These are phyloP conservation scores for Artomyces pyxidatus DNA, from an alignment of 768 basidiomycete genomes.

Conservation along the genomic window DNA sequence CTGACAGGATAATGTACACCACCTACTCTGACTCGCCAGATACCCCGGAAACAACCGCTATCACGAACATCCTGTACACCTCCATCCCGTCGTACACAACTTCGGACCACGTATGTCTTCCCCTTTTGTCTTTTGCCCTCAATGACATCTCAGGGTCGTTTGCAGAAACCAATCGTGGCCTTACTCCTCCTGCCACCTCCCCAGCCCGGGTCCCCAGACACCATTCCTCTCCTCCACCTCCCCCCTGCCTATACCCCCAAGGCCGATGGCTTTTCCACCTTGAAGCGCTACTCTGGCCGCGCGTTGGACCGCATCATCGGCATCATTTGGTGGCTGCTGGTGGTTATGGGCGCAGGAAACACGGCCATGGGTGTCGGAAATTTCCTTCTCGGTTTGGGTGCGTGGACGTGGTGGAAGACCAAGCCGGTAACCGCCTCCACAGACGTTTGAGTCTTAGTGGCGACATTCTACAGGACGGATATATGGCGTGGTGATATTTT, in stretches of 20 bases:
- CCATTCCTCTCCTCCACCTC: conserved; percentile 39
- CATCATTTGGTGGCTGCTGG: conserved; percentile 68
- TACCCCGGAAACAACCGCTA: conserved; percentile 39
- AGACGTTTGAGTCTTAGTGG: too few species aligned
- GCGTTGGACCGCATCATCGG: conserved; percentile 69
- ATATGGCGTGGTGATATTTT: too few species aligned
- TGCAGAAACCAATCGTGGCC: conserved; percentile 80
- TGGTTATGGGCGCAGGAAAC: conserved; percentile 72
- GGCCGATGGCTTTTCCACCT: conserved; percentile 42
- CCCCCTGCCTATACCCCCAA: conserved; percentile 41
- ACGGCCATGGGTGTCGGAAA: conserved; percentile 63
- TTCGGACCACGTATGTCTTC: conserved; percentile 73
- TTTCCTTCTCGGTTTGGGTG: conserved; percentile 56
- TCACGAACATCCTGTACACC: conserved; percentile 67
- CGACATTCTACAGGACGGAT: too few species aligned
- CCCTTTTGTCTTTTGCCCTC: neutral
- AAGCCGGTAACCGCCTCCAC: conserved; percentile 6
- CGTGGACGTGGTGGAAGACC: conserved; percentile 44
- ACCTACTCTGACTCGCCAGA: conserved; percentile 61
- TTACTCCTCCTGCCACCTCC: conserved; percentile 55
- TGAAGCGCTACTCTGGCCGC: conserved; percentile 62
- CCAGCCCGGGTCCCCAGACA: conserved; percentile 17
- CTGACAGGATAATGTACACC: conserved; percentile 84
- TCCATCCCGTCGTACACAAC: conserved; percentile 76
- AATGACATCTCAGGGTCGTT: conserved; percentile 9